Conservation (phyloP, 2,329 filamentous ascomycete species). For the Sphaerostilbella broomeana region DNA sequence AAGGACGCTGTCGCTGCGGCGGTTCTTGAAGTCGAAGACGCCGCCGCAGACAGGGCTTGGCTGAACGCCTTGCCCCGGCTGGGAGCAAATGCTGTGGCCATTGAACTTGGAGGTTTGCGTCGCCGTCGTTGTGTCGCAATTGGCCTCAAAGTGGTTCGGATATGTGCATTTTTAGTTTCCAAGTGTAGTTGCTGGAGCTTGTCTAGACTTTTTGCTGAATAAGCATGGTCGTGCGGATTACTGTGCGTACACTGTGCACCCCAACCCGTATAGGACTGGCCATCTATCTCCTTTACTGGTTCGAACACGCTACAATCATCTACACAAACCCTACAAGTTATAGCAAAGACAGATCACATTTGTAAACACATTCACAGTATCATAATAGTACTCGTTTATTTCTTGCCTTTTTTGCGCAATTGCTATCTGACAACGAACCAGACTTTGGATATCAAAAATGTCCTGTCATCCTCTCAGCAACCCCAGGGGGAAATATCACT, state of each 20-base stretch:
- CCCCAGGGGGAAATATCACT: slow-evolving; percentile 19
- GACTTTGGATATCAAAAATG: slow-evolving; percentile 36
- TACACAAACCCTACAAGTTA: too few relatives aligned
- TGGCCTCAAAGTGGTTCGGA: too few relatives aligned
- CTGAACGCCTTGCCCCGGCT: slow-evolving; percentile 55
- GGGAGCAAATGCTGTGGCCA: slow-evolving; percentile 56
- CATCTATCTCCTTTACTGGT: too few relatives aligned
- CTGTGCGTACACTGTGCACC: too few relatives aligned
- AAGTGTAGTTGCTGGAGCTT: slow-evolving; percentile 4
- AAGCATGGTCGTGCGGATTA: too few relatives aligned
- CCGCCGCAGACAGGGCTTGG: slow-evolving; percentile 44
- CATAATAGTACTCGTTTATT: slow-evolving; percentile 26
- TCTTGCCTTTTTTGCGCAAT: slow-evolving; percentile 26
- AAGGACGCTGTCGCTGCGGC: slow-evolving; percentile 43
- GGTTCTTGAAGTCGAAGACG: slow-evolving; percentile 14
- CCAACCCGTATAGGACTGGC: too few relatives aligned
- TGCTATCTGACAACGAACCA: slow-evolving; percentile 26
- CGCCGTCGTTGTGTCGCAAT: slow-evolving; percentile 7
- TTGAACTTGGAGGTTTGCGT: slow-evolving; percentile 17
- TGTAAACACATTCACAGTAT: slow-evolving; percentile 18
- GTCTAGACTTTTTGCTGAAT: slow-evolving; percentile 11
- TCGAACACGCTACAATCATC: too few relatives aligned
- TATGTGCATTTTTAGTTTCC: too few relatives aligned
- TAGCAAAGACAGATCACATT: too few relatives aligned
- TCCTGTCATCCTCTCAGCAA: slow-evolving; percentile 27